phyloP scores from a whole-genome alignment of 2,329 filamentous ascomycete species.

The Beauveria caledonica region DNA sequence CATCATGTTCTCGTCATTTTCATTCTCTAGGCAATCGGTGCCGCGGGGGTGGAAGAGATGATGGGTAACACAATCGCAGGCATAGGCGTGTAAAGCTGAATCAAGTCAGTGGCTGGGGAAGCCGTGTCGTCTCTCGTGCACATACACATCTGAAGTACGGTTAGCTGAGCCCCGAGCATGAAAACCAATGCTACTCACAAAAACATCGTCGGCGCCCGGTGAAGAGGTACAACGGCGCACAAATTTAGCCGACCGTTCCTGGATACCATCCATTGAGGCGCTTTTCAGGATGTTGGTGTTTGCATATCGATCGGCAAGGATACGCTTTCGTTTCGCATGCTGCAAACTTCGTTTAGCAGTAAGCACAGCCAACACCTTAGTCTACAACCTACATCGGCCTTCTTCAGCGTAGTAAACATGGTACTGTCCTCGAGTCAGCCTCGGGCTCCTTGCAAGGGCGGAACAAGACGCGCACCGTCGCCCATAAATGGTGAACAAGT shows the following conservation, averaged over 20 bases:
- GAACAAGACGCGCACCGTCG: slow-evolving; percentile 34
- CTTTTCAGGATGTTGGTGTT: slow-evolving; percentile 57
- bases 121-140: not conserved
- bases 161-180: not conserved
- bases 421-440: slow-evolving; percentile 30
- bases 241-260: slow-evolving; percentile 48
- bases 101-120: slow-evolving; percentile 13
- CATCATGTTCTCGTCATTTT: slow-evolving; percentile 57
- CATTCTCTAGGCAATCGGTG: slow-evolving; percentile 47
- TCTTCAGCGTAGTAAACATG: slow-evolving; percentile 52
- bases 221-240: slow-evolving; percentile 41
- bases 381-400: slow-evolving; percentile 36
- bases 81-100: slow-evolving; percentile 53
- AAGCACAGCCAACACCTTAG: too few relatives aligned
- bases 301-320: slow-evolving; percentile 59
- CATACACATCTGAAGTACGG: slow-evolving; percentile 23
- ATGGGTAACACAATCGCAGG: slow-evolving; percentile 60
- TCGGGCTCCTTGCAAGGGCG: not conserved
- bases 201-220: slow-evolving; percentile 46
- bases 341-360: slow-evolving; percentile 19
- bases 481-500: slow-evolving; percentile 50
- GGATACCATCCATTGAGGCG: slow-evolving; percentile 47
- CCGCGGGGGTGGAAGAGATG: slow-evolving; percentile 62
- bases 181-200: slow-evolving; percentile 34
- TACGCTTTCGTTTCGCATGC: slow-evolving; percentile 55